phyloP scores from a whole-genome alignment of 257 asterid species.

The Datura wrightii region DNA sequence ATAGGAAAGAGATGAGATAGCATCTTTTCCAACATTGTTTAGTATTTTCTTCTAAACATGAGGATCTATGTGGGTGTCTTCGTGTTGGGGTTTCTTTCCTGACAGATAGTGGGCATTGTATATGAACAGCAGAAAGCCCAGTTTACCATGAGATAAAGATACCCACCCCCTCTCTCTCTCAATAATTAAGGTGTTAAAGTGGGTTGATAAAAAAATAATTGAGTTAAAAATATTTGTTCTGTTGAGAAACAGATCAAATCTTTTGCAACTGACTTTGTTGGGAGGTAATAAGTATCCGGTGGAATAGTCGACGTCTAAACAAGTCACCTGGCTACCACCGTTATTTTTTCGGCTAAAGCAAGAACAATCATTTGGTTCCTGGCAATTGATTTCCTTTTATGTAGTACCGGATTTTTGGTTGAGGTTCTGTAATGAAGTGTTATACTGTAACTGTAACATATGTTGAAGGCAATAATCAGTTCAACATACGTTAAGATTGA shows the following conservation, averaged over 20 bases:
- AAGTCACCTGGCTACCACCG: not conserved
- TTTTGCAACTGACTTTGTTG: not conserved
- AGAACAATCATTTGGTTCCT: slow-evolving; percentile 6
- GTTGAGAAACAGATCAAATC: slow-evolving; percentile 20
- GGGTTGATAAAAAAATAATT: not conserved
- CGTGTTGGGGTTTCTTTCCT: slow-evolving; percentile 50
- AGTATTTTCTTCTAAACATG: slow-evolving; percentile 47
- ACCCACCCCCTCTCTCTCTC: not conserved
- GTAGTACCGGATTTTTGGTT: not conserved
- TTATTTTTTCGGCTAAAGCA: not conserved
- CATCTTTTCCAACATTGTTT: slow-evolving; percentile 47
- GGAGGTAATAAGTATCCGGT: not conserved
- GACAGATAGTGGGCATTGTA: slow-evolving; percentile 40
- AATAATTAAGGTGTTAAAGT: slow-evolving; percentile 14
- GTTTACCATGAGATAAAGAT: slow-evolving; percentile 34
- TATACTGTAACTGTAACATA: not conserved
- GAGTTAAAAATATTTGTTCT: not conserved
- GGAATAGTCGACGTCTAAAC: not conserved
- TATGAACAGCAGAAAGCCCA: slow-evolving; percentile 38
- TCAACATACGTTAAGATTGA: not conserved
- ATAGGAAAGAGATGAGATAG: slow-evolving; percentile 43
- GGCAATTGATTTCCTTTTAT: slow-evolving; percentile 15
- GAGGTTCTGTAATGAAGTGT: slow-evolving; percentile 14
- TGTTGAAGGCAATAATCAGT: not conserved
- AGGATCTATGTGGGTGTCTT: slow-evolving; percentile 58